These are phyloP conservation scores for Acephala macrosclerotiorum DNA, from an alignment of 2,329 filamentous ascomycete species.

Conservation along the genomic window DNA sequence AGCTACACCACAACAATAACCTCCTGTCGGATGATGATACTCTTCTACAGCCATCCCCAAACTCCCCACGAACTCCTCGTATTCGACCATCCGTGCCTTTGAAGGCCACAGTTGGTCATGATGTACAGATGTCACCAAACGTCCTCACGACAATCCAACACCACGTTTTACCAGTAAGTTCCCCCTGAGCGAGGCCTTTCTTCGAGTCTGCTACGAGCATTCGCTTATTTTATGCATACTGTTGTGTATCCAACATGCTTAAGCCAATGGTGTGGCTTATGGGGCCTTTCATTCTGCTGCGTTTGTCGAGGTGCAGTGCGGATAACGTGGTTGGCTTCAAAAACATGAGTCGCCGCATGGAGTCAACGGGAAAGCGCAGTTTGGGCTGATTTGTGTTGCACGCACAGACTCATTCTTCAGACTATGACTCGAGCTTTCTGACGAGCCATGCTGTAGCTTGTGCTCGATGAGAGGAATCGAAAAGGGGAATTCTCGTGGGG, in stretches of 20 bases:
- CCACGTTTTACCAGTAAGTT: constrained; percentile 8
- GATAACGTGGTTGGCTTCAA: constrained; percentile 42
- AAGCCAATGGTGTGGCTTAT: constrained; percentile 31
- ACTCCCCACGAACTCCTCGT: constrained; percentile 2
- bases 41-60: neutral
- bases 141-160: constrained; percentile 17
- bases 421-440: constrained; percentile 38
- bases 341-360: constrained; percentile 35
- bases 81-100: neutral
- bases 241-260: constrained; percentile 27
- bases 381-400: constrained; percentile 33
- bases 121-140: constrained; percentile 1
- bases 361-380: constrained; percentile 36
- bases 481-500: neutral
- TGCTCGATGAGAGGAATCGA: neutral
- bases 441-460: constrained; percentile 4
- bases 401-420: constrained; percentile 31
- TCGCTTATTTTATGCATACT: constrained; percentile 27
- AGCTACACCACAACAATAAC: neutral
- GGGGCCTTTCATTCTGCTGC: constrained; percentile 30
- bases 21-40: constrained; percentile 8
- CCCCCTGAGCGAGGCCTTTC: constrained; percentile 26
- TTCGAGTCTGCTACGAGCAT: constrained; percentile 38
- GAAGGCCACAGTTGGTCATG: constrained; percentile 8
- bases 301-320: constrained; percentile 40